Evolutionary conservation across 805 yeast genomes (phyloP).

Genomic region (Metahyphopichia silvanorum): DNA sequence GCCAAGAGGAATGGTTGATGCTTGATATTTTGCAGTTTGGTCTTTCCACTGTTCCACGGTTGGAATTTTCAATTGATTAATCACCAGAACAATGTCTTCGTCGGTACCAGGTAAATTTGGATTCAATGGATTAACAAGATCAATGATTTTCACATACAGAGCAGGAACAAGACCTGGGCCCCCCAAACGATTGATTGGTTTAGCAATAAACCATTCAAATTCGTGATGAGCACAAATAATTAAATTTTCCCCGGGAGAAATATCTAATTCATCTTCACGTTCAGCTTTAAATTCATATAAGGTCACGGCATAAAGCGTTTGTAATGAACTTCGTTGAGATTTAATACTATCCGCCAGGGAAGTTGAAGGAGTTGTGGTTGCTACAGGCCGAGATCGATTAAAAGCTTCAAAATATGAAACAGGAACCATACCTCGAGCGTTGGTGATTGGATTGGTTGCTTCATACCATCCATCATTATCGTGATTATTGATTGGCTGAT

Average conservation of each 20-base stretch:
- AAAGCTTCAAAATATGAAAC: conserved; percentile 77
- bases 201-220: conserved; percentile 96
- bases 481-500: conserved; percentile 16
- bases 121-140: conserved; percentile 47
- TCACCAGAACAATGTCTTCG: conserved; percentile 44
- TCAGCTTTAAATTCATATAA: conserved; percentile 86
- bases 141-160: conserved; percentile 81
- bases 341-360: conserved; percentile 14
- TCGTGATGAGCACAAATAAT: conserved; percentile 95
- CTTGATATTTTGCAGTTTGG: conserved; percentile 87
- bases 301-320: conserved; percentile 77
- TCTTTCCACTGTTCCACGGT: conserved; percentile 95
- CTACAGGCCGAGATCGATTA: conserved; percentile 49
- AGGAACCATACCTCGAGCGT: conserved; percentile 83
- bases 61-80: conserved; percentile 71
- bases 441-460: conserved; percentile 81
- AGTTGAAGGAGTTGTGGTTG: conserved; percentile 12
- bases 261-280: conserved; percentile 78
- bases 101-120: conserved; percentile 46
- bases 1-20: conserved; percentile 77
- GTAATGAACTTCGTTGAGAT: conserved; percentile 22
- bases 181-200: conserved; percentile 90
- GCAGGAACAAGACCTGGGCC: conserved; percentile 98
- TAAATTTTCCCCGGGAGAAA: conserved; percentile 80
- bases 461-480: conserved; percentile 67